Base-by-base conservation (phyloP, 2,329 filamentous ascomycete genomes). In the Ceratocystis destructans region DNA sequence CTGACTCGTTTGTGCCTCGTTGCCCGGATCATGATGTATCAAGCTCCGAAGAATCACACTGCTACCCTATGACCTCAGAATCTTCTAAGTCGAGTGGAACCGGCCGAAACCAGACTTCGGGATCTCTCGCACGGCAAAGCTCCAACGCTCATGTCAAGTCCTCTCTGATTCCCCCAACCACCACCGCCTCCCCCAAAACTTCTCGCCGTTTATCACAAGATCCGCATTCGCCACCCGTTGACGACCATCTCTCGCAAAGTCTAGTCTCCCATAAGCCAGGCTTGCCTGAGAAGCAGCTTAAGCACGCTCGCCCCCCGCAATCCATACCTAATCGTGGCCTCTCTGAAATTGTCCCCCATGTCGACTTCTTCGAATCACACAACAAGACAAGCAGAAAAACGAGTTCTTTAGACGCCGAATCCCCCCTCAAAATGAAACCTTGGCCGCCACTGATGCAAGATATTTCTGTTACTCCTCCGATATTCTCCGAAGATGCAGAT, bases 261-360 rank as follows among this genome's bases (percentile, higher is more conserved):
- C 70, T 75, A 20, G 69, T 73, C 20, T 73, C 73, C 7, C 71
- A 74, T 5, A 72, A 73, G 15, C 41, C 74, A 22, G 41, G 28
- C 15, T 45, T 66, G 5, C 46, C 61, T n/a, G 64, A 65, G 45
- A 61, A 46, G 41, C 44, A 53, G 20, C 53, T 65, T 12, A 68
- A 66, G 31, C 61, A 65, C 15, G 41, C 17, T 41, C 57, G 66
- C 7, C 50, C 64, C 4, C 25, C 66, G 31, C 59, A 65, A 41
- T 48, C 62, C 2, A 22, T 64, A 7, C 55, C 59, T 3, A 48
- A 44, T 31, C 66, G 66, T 15, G 37, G 44, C 31, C 20, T 67
- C 20, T 37, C 62, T 41, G 53, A 64, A 44, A 62, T 65, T 8
- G 64, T 65, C n/a, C 55, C 64, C 15, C 64, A 61, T 33, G 53